These are phyloP conservation scores for Aspergillus sp. DNA, from an alignment of 2,329 filamentous ascomycete genomes.

Conservation along the genomic window DNA sequence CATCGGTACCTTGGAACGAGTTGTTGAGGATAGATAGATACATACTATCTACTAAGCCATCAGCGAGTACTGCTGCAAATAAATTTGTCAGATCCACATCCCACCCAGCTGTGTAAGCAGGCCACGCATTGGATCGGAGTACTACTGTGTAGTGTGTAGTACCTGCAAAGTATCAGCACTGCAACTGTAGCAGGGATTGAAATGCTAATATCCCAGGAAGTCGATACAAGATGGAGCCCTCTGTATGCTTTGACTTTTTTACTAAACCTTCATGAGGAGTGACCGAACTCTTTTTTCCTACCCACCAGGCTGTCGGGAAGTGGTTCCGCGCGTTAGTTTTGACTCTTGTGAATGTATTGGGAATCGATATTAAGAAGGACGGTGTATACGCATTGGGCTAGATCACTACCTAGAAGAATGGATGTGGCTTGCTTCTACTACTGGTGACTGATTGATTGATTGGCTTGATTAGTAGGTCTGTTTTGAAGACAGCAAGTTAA, in stretches of 20 bases:
- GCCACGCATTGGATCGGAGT: background rate
- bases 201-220: background rate
- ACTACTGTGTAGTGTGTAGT: background rate
- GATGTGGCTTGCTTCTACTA: no score
- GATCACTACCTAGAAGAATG: no score
- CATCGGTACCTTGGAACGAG: background rate
- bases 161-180: slow-evolving; percentile 1
- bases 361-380: no score
- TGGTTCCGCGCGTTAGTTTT: slow-evolving; percentile 5
- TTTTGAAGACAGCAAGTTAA: background rate
- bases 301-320: background rate
- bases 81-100: background rate
- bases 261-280: background rate
- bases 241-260: background rate
- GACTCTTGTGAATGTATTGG: no score
- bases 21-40: background rate
- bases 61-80: background rate
- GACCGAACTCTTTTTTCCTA: background rate
- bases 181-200: slow-evolving; percentile 19
- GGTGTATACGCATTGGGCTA: no score
- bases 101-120: background rate
- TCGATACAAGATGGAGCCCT: slow-evolving; percentile 3
- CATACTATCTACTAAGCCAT: background rate
- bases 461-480: no score
- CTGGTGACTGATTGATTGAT: no score